phyloP scores from a whole-genome alignment of 192 early-diverging fungal species.

The Neocallimastix lanati region DNA sequence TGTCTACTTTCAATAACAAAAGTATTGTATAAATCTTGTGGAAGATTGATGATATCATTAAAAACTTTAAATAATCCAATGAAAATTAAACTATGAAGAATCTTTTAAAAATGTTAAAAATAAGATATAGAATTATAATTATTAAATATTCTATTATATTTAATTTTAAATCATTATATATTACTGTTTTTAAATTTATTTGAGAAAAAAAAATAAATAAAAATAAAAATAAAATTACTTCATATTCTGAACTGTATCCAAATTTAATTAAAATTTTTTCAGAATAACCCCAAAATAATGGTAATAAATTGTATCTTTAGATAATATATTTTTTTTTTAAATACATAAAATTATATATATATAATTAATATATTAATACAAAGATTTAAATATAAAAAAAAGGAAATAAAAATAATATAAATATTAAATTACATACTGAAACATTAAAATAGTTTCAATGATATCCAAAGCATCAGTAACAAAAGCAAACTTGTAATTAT shows the following conservation, averaged over 20 bases:
- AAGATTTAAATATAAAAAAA: neutral
- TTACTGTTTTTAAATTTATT: too few species aligned
- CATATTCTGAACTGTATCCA: neutral
- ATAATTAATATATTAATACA: too few species aligned
- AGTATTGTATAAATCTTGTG: constrained; percentile 67
- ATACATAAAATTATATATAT: too few species aligned
- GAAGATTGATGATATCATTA: constrained; percentile 47
- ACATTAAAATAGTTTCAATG: constrained; percentile 40
- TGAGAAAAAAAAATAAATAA: too few species aligned
- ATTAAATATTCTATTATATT: neutral
- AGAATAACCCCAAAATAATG: neutral
- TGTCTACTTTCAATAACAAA: constrained; percentile 91
- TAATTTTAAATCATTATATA: too few species aligned
- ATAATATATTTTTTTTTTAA: too few species aligned
- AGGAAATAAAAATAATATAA: constrained; percentile 6
- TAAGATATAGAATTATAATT: neutral
- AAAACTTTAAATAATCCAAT: constrained; percentile 32
- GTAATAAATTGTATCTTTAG: neutral
- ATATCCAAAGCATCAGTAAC: constrained; percentile 38
- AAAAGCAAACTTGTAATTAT: constrained; percentile 65
- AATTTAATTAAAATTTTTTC: neutral
- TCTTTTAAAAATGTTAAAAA: constrained; percentile 21
- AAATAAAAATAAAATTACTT: neutral
- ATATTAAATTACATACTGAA: constrained; percentile 54
- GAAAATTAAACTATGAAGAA: constrained; percentile 67